phyloP scores from a whole-genome alignment of 208 protist genomes.

The Crithidia mellificae region DNA sequence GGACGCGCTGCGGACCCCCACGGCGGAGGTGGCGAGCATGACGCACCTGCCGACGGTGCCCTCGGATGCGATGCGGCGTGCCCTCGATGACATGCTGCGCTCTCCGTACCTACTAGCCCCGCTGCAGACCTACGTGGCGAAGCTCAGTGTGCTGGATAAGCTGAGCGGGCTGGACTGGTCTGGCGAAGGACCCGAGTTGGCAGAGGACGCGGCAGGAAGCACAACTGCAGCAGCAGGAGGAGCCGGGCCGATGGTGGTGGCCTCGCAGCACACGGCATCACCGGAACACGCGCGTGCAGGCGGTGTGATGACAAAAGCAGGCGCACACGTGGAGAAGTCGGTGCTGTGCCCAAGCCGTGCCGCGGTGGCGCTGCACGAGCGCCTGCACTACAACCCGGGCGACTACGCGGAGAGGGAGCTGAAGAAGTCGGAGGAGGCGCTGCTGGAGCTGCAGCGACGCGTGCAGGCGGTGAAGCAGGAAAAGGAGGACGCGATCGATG shows the following conservation, averaged over 20 bases:
- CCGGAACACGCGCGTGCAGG: no score
- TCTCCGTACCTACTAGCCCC: constrained; percentile 59
- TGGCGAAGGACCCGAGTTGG: constrained; percentile 29
- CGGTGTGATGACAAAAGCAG: no score
- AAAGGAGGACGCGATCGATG: constrained; percentile 73
- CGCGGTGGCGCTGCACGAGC: constrained; percentile 73
- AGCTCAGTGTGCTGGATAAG: constrained; percentile 50
- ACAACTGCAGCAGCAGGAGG: not conserved
- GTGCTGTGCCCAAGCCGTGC: constrained; percentile 49
- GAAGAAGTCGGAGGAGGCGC: constrained; percentile 57
- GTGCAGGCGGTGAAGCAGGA: constrained; percentile 48
- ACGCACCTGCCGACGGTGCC: constrained; percentile 41
- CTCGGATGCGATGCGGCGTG: constrained; percentile 53
- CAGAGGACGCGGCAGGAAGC: not conserved
- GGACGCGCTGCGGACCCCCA: constrained; percentile 38
- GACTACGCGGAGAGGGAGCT: constrained; percentile 69
- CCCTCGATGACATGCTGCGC: constrained; percentile 67
- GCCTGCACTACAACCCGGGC: constrained; percentile 67
- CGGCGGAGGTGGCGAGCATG: constrained; percentile 37
- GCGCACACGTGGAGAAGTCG: no score
- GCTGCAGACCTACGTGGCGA: constrained; percentile 51
- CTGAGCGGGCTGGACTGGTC: constrained; percentile 23
- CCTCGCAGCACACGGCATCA: no score
- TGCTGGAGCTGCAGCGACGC: constrained; percentile 61
- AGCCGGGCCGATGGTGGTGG: not conserved